phyloP scores from a whole-genome alignment of 306 rosid species.

The Quercus alba region DNA sequence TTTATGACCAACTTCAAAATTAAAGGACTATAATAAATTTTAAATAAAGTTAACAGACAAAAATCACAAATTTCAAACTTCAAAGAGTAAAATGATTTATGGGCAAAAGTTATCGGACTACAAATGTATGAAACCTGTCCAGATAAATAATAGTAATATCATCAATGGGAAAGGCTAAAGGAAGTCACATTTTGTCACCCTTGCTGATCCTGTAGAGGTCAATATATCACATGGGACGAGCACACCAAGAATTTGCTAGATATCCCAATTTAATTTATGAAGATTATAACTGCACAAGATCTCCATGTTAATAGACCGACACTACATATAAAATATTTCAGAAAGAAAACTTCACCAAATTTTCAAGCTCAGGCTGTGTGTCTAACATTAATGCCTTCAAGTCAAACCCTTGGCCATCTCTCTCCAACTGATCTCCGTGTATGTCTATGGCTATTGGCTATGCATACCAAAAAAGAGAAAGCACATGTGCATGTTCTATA shows the following conservation, averaged over 20 bases:
- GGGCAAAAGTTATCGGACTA: no score
- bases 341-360: background rate
- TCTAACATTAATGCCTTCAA: background rate
- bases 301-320: background rate
- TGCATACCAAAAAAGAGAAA: background rate
- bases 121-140: no score
- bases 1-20: no score
- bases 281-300: background rate
- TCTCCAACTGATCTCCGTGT: background rate
- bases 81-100: no score
- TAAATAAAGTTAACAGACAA: no score
- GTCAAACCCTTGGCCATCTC: background rate
- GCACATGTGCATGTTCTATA: background rate
- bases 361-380: background rate
- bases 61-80: no score
- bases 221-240: background rate
- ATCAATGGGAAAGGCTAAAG: background rate
- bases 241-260: background rate
- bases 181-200: background rate
- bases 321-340: background rate
- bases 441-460: background rate
- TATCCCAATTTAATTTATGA: background rate
- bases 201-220: background rate
- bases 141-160: no score
- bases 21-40: no score